Conservation (phyloP, 1,284 basidiomycete genomes). For the Apiotrichum akiyoshidainum region DNA sequence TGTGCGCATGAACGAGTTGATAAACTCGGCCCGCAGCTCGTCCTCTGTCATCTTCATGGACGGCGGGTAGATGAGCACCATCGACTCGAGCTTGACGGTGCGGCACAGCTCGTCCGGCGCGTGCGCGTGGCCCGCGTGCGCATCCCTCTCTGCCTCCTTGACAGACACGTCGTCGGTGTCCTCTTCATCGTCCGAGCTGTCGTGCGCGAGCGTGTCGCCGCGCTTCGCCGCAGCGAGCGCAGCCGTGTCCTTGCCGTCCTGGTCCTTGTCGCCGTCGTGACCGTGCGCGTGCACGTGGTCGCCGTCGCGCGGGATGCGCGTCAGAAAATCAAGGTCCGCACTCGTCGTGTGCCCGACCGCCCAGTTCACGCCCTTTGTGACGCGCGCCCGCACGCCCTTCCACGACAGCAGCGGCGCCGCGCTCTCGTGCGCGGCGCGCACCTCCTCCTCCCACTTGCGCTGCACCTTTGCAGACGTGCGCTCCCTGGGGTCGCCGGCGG, state of each 20-base stretch:
- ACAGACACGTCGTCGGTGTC: not conserved
- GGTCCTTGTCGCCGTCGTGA: not conserved
- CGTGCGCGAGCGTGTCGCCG: too few species aligned
- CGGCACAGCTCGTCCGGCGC: not conserved
- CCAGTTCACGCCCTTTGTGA: conserved; percentile 21
- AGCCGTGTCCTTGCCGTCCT: not conserved
- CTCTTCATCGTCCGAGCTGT: too few species aligned
- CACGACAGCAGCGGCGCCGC: conserved; percentile 13
- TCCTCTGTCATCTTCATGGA: conserved; percentile 12
- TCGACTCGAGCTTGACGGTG: conserved; percentile 23
- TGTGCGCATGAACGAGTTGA: conserved; percentile 22
- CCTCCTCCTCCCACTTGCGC: conserved; percentile 24
- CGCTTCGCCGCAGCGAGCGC: not conserved
- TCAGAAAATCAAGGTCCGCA: conserved; percentile 25
- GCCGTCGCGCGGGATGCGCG: conserved; percentile 19
- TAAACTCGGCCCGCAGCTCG: conserved; percentile 19
- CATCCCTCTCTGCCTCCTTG: too few species aligned
- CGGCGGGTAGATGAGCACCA: conserved; percentile 25
- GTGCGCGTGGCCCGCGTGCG: not conserved
- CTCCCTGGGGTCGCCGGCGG: conserved; percentile 8
- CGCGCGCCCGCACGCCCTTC: conserved; percentile 9
- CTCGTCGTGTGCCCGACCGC: conserved; percentile 16
- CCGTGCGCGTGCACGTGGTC: conserved; percentile 1
- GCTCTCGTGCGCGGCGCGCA: conserved; percentile 18
- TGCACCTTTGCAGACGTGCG: conserved; percentile 14